Percentiles rank a stretch among this genome's conserved stretches.
Conservation (phyloP, 2,329 filamentous ascomycete genomes). For the Aspergillus felis region DNA sequence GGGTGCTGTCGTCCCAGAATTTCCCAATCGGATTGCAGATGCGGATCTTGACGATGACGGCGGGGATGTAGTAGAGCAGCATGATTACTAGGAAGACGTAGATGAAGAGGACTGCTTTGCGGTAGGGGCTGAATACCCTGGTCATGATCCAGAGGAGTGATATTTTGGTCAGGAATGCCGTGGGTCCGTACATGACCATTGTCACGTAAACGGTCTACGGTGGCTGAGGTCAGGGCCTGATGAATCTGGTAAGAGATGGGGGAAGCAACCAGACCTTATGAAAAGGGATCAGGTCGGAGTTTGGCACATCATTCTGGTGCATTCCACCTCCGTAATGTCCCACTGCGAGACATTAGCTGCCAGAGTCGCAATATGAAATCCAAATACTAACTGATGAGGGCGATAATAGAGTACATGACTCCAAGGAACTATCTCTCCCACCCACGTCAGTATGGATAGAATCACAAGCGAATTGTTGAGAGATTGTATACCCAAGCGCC, state of each 20-base stretch:
- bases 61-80: conserved; percentile 40
- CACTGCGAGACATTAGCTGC: conserved; percentile 18
- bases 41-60: conserved; percentile 41
- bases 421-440: conserved; percentile 14
- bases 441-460: background rate
- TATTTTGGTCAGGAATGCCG: conserved; percentile 42
- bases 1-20: conserved; percentile 34
- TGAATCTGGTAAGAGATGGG: background rate
- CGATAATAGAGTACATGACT: conserved; percentile 20
- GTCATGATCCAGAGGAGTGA: conserved; percentile 45
- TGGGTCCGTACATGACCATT: conserved; percentile 46
- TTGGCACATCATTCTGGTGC: conserved; percentile 32
- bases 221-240: background rate
- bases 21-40: conserved; percentile 41
- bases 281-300: conserved; percentile 28
- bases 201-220: conserved; percentile 40
- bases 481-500: conserved; percentile 12
- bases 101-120: conserved; percentile 38
- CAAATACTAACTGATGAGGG: conserved; percentile 20
- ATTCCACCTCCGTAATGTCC: conserved; percentile 36
- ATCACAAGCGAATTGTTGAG: background rate
- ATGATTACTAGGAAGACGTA: conserved; percentile 38
- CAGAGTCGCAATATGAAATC: background rate
- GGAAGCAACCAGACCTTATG: conserved; percentile 27
- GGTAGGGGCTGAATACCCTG: conserved; percentile 41